Percentiles rank a stretch among this genome's conserved stretches.
Evolutionary conservation across 1,139 yeast genomes (phyloP).

Genomic region (Eremothecium cymbalariae): DNA sequence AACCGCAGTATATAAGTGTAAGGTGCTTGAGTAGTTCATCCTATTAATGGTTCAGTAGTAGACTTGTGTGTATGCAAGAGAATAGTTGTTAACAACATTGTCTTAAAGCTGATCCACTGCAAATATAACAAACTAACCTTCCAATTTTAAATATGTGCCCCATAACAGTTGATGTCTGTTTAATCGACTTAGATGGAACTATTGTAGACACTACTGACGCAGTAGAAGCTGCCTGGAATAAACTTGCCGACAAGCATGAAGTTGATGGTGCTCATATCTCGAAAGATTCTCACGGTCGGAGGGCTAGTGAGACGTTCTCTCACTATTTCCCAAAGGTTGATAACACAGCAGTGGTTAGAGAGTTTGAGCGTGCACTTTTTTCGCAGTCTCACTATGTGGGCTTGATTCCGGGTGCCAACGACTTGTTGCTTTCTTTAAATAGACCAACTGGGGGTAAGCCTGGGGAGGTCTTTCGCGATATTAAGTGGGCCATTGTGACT

Average conservation of each 20-base stretch:
- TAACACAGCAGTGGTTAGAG: slow-evolving; percentile 42
- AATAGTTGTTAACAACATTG: no score
- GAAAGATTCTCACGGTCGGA: slow-evolving; percentile 64
- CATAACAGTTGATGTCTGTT: slow-evolving; percentile 27
- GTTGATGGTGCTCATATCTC: slow-evolving; percentile 60
- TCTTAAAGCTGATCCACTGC: no score
- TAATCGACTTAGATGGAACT: slow-evolving; percentile 75
- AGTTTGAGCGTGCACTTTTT: slow-evolving; percentile 44
- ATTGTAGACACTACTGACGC: slow-evolving; percentile 66
- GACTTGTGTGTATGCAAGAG: no score
- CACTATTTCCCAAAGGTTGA: slow-evolving; percentile 62
- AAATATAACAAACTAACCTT: no score
- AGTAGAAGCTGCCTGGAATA: slow-evolving; percentile 64
- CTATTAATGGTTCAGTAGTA: no score
- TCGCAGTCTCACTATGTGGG: slow-evolving; percentile 57
- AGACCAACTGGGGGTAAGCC: slow-evolving; percentile 22
- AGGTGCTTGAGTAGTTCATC: no score
- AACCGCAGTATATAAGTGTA: no score
- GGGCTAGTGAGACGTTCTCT: slow-evolving; percentile 59
- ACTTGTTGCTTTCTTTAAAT: slow-evolving; percentile 44
- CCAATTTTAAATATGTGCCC: no score
- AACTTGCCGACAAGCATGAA: slow-evolving; percentile 51
- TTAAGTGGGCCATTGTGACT: slow-evolving; percentile 69
- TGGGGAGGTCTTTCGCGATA: slow-evolving; percentile 35
- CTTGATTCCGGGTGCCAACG: slow-evolving; percentile 61